Conservation (phyloP, 73 alveolate genomes). For the Symbiodinium pilosum region DNA sequence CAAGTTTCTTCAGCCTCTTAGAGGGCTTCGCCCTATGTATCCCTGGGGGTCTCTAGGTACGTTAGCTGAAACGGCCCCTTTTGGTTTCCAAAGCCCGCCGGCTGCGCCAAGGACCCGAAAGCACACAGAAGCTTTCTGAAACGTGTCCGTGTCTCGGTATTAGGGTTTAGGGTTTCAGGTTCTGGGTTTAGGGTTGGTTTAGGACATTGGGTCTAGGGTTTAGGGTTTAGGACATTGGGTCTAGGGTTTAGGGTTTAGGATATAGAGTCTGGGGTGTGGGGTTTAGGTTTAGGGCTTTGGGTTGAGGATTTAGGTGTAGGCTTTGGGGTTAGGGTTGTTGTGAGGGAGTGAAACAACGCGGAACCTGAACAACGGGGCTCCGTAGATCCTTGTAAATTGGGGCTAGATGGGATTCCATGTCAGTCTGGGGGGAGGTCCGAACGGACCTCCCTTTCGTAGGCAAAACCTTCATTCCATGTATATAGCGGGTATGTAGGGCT, state of each 20-base stretch:
- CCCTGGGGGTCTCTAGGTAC: too few relatives aligned
- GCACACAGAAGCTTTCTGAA: constrained; percentile 69
- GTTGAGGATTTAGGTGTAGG: not conserved
- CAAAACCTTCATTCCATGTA: too few relatives aligned
- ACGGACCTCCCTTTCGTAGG: too few relatives aligned
- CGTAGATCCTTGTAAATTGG: too few relatives aligned
- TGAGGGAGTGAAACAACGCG: not conserved
- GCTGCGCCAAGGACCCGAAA: constrained; percentile 61
- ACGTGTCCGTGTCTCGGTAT: not conserved
- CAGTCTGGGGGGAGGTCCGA: too few relatives aligned
- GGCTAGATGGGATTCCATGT: too few relatives aligned
- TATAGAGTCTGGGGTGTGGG: not conserved
- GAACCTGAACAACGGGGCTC: too few relatives aligned
- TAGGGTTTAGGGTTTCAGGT: not conserved
- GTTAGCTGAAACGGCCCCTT: too few relatives aligned
- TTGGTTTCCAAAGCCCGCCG: too few relatives aligned
- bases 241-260: not conserved
- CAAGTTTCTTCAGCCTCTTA: too few relatives aligned
- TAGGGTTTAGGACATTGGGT: not conserved
- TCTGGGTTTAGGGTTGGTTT: not conserved
- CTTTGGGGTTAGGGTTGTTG: not conserved
- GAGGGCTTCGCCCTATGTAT: too few relatives aligned
- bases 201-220: not conserved
- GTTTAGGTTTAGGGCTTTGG: not conserved
- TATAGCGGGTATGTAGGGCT: too few relatives aligned